A percentile compares a stretch with the other conserved stretches of the same genome.
phyloP scores from a whole-genome alignment of 768 basidiomycete species.

The Lepiota brunneoincarnata region DNA sequence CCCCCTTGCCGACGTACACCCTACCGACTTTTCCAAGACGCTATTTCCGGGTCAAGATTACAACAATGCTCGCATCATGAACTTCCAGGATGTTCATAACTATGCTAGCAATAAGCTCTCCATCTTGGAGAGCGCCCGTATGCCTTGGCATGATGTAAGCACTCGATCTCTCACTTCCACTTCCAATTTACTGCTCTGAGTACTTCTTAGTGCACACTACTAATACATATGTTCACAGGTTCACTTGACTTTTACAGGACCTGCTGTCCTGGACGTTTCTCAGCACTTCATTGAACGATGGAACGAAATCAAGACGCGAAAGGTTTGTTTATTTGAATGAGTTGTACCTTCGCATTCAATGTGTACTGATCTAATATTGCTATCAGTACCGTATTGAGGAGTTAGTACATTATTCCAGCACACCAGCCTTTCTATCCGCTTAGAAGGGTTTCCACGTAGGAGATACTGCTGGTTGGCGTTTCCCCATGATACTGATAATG shows the following conservation, averaged over 20 bases:
- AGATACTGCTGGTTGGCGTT: slow-evolving; percentile 65
- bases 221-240: too few species aligned
- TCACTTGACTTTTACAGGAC: slow-evolving; percentile 81
- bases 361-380: neutral
- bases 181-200: too few species aligned
- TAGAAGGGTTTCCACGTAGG: slow-evolving; percentile 4
- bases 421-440: too few species aligned
- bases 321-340: too few species aligned
- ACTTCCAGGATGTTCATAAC: slow-evolving; percentile 81
- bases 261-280: slow-evolving; percentile 84
- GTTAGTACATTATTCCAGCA: slow-evolving; percentile 47
- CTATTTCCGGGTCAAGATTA: slow-evolving; percentile 94
- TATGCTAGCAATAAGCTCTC: slow-evolving; percentile 71
- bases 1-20: slow-evolving; percentile 90
- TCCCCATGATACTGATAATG: slow-evolving; percentile 62
- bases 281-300: slow-evolving; percentile 94
- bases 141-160: slow-evolving; percentile 96
- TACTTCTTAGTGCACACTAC: too few species aligned
- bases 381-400: slow-evolving; percentile 41
- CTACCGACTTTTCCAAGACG: slow-evolving; percentile 75
- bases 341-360: too few species aligned
- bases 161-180: too few species aligned
- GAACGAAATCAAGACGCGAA: slow-evolving; percentile 88
- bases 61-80: slow-evolving; percentile 84
- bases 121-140: slow-evolving; percentile 64